Percentiles rank a stretch among this genome's conserved stretches.
These are phyloP conservation scores for Puccinia triticina DNA, from an alignment of 1,284 basidiomycete species.

Conservation along the genomic window DNA sequence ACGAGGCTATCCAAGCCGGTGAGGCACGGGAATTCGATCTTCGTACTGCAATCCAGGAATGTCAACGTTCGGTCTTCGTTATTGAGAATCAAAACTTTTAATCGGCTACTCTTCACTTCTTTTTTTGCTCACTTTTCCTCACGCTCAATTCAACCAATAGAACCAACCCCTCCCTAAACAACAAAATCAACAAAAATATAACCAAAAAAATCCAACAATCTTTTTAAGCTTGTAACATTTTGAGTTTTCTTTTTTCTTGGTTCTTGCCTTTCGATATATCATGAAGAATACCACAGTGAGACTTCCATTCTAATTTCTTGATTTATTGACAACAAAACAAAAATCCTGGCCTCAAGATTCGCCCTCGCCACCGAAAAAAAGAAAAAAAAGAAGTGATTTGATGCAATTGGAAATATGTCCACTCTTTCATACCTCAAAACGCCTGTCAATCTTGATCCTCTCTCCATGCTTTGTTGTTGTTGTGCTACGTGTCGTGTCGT, in stretches of 20 bases:
- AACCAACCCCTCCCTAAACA: not conserved
- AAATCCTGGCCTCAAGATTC: not conserved
- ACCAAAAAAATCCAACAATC: not conserved
- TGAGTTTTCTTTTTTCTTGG: not conserved
- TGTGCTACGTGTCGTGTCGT: not conserved
- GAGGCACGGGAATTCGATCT: slow-evolving; percentile 42
- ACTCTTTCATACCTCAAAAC: not conserved
- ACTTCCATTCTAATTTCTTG: not conserved
- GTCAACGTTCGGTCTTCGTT: slow-evolving; percentile 28
- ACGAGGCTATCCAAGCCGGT: slow-evolving; percentile 36
- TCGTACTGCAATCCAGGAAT: slow-evolving; percentile 32
- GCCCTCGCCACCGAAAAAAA: not conserved
- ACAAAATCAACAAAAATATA: not conserved
- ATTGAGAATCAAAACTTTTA: slow-evolving; percentile 32
- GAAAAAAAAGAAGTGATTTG: not conserved
- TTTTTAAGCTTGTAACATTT: not conserved
- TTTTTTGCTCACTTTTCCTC: not conserved
- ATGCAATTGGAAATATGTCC: not conserved
- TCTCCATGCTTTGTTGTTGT: not conserved
- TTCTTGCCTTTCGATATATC: not conserved
- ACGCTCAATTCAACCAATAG: not conserved
- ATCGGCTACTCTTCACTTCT: not conserved
- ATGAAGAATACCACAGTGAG: not conserved
- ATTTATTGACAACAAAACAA: not conserved
- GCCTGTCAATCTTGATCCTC: not conserved